Conservation (phyloP, 2,329 filamentous ascomycete genomes). For the Fusarium odoratissimum region DNA sequence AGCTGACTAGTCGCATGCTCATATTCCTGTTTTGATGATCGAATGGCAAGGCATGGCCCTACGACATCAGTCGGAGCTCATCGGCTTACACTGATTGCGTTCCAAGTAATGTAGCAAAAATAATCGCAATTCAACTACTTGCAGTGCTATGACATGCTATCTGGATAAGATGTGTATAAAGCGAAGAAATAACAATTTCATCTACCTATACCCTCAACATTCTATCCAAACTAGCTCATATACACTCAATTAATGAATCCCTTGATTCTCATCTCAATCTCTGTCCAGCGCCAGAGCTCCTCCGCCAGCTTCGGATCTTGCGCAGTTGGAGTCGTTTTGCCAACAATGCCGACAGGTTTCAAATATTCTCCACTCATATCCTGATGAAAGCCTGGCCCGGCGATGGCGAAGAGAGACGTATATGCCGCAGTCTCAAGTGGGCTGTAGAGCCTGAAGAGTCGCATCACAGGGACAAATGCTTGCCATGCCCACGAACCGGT, state of each 20-base stretch:
- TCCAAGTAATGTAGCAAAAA: rapidly evolving
- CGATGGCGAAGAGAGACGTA: background rate
- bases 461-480: background rate
- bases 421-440: background rate
- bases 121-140: background rate
- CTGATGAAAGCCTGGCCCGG: background rate
- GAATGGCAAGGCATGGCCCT: background rate
- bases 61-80: background rate
- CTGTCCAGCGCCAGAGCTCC: background rate
- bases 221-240: background rate
- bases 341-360: background rate
- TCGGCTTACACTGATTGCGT: background rate
- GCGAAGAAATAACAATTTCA: background rate
- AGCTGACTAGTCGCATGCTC: background rate
- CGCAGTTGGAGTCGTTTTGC: background rate
- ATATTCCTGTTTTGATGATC: background rate
- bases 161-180: too few species aligned
- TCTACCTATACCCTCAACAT: background rate
- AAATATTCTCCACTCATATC: background rate
- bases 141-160: too few species aligned
- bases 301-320: background rate
- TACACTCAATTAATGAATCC: background rate
- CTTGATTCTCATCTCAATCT: background rate
- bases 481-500: background rate
- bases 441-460: background rate